A percentile compares a stretch with the other conserved stretches of the same genome.
phyloP scores from a whole-genome alignment of 2,329 filamentous ascomycete species.

The Alternaria solani region DNA sequence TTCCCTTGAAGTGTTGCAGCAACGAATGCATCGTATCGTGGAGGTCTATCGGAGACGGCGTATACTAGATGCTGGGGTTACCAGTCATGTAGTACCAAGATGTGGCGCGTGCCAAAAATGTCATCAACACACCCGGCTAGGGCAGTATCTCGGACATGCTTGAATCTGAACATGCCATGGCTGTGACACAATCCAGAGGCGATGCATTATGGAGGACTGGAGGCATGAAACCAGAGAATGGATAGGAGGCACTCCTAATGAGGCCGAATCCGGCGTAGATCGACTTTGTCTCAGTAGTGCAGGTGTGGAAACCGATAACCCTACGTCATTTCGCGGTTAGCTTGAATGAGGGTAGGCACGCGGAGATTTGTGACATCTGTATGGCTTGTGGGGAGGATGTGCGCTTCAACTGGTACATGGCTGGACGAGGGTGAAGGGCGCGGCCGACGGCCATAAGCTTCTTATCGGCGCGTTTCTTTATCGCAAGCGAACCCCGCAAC shows the following conservation, averaged over 20 bases:
- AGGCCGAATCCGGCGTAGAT: conserved; percentile 1
- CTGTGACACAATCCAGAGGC: background rate
- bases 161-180: background rate
- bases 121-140: conserved; percentile 3
- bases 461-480: conserved; percentile 24
- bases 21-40: conserved; percentile 19
- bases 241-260: background rate
- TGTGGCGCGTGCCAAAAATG: background rate
- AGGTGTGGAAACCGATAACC: background rate
- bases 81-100: background rate
- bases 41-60: background rate
- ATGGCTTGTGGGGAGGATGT: background rate
- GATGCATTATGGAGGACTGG: background rate
- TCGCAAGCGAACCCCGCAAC: conserved; percentile 20
- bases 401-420: background rate
- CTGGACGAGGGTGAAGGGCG: background rate
- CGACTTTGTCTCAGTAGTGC: background rate
- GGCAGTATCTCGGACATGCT: background rate
- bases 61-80: background rate
- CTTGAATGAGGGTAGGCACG: background rate
- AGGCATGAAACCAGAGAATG: background rate
- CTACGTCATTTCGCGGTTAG: conserved; percentile 6
- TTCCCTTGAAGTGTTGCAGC: conserved; percentile 16
- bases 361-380: background rate
- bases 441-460: conserved; percentile 4